Evolutionary conservation across 257 asterid genomes (phyloP).

Genomic region (Osmanthus fragrans): DNA sequence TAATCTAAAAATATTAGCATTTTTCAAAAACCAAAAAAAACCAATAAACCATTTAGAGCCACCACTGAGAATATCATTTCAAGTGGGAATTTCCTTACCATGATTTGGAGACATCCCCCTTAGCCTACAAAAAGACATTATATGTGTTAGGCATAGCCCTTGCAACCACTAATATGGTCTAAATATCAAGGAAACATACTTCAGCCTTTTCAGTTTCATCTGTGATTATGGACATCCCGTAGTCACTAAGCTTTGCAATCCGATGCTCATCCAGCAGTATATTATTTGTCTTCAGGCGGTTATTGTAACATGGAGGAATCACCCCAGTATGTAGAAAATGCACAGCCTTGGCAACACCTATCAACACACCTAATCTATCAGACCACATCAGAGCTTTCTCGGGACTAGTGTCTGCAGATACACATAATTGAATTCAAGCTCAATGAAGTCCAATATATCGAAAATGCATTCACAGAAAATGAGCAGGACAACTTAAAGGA

Average conservation of each 20-base stretch:
- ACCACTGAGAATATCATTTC: neutral
- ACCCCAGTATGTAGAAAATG: slow-evolving; percentile 94
- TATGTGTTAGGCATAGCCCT: slow-evolving; percentile 30
- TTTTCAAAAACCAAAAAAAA: neutral
- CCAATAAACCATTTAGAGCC: neutral
- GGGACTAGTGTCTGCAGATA: slow-evolving; percentile 53
- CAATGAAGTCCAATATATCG: slow-evolving; percentile 4
- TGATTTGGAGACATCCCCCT: slow-evolving; percentile 55
- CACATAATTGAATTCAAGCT: slow-evolving; percentile 21
- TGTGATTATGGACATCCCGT: slow-evolving; percentile 81
- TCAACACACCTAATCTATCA: slow-evolving; percentile 80
- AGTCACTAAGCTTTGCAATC: slow-evolving; percentile 88
- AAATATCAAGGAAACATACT: slow-evolving; percentile 33
- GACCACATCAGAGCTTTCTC: slow-evolving; percentile 83
- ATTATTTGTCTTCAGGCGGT: slow-evolving; percentile 71
- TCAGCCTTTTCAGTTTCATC: slow-evolving; percentile 68
- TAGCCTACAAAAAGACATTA: slow-evolving; percentile 49
- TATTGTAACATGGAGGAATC: slow-evolving; percentile 69
- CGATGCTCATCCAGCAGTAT: slow-evolving; percentile 80
- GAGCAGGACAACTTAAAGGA: neutral
- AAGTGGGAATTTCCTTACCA: slow-evolving; percentile 38
- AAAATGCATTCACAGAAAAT: neutral
- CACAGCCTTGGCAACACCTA: slow-evolving; percentile 83
- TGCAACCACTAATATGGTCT: slow-evolving; percentile 20
- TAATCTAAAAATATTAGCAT: neutral